phyloP scores from a whole-genome alignment of 176 grass and related monocot genomes.

The Triticum urartu region DNA sequence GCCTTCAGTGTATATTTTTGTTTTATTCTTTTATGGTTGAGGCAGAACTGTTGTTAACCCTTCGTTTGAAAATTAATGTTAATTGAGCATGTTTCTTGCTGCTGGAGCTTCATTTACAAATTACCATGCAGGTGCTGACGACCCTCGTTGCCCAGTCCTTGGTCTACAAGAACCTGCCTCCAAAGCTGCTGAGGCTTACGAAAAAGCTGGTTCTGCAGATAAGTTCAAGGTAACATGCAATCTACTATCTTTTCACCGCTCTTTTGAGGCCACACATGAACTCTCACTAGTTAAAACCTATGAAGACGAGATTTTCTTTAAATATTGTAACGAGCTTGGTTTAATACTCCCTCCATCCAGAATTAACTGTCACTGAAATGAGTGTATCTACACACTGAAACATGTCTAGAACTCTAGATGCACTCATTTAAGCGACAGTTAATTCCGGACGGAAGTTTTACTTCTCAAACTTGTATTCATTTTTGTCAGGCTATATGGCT shows the following conservation, averaged over 20 bases:
- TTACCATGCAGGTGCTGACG: conserved; percentile 54
- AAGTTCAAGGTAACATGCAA: conserved; percentile 64
- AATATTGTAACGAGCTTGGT: background rate
- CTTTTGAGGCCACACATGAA: background rate
- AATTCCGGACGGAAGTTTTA: too few relatives aligned
- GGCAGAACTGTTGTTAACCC: background rate
- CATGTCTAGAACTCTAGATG: too few relatives aligned
- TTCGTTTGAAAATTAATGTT: background rate
- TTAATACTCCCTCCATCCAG: background rate
- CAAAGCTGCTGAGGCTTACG: conserved; percentile 45
- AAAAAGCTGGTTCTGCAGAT: conserved; percentile 26
- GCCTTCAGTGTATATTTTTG: background rate
- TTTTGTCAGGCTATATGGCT: background rate
- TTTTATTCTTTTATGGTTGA: background rate
- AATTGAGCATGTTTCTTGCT: background rate
- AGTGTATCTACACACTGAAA: too few relatives aligned
- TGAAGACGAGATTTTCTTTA: background rate
- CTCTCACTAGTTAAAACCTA: background rate
- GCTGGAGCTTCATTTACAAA: conserved; percentile 21
- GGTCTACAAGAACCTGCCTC: conserved; percentile 49
- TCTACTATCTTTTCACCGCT: background rate
- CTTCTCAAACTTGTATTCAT: background rate
- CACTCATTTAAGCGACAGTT: too few relatives aligned
- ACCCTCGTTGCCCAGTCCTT: conserved; percentile 68
- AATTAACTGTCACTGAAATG: too few relatives aligned